Evolutionary conservation across 129 eudicot genomes (phyloP).

Genomic region (Flaveria brownii): DNA sequence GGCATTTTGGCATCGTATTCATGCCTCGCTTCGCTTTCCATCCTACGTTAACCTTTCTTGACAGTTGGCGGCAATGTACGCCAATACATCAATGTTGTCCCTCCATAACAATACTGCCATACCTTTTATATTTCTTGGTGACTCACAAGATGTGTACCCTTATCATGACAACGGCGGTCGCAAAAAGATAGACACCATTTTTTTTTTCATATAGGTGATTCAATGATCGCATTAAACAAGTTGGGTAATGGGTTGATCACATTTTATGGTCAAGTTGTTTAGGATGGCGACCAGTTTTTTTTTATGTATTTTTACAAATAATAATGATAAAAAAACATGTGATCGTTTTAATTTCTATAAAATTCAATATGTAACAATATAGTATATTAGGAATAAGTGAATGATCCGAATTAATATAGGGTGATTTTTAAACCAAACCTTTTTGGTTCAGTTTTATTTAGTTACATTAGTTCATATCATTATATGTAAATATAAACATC

Average conservation of each 20-base stretch:
- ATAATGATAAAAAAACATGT: too few species aligned
- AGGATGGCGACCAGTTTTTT: too few species aligned
- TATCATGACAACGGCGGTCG: neutral
- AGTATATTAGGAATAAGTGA: too few species aligned
- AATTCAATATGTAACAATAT: too few species aligned
- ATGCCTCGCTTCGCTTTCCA: neutral
- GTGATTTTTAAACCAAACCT: too few species aligned
- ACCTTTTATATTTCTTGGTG: constrained; percentile 3
- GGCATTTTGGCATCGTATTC: constrained; percentile 13
- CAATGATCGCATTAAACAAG: neutral
- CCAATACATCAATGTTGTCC: constrained; percentile 11
- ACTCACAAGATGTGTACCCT: neutral
- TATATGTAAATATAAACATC: too few species aligned
- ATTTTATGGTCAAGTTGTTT: neutral
- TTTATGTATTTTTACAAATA: too few species aligned
- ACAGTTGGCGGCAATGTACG: neutral
- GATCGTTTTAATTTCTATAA: too few species aligned
- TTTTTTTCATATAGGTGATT: neutral
- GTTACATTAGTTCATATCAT: too few species aligned
- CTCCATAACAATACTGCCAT: neutral
- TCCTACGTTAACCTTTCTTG: constrained; percentile 8
- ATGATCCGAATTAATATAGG: too few species aligned
- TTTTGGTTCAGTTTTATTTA: too few species aligned
- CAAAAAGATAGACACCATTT: neutral
- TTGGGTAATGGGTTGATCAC: neutral